Evolutionary conservation across 495 filamentous ascomycete genomes (phyloP), one percentile per base, ranked within the genome.

Genomic region (Penicillium cinerascens): DNA sequence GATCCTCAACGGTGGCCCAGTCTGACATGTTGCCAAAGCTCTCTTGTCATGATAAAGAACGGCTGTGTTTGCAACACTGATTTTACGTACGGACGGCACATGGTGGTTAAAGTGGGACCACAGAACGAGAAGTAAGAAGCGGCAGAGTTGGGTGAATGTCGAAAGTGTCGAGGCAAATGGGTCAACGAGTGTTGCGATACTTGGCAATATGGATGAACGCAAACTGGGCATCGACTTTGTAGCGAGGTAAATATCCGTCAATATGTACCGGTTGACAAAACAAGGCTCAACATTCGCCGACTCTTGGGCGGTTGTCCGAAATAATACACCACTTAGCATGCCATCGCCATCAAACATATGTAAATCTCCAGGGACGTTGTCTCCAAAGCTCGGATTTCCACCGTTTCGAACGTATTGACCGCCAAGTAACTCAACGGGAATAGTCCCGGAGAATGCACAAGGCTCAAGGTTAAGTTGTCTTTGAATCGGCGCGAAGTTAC

Each of bases 341-440:
- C 83, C 85, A 66, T 87, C 85, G 42, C 85, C 85, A 54, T 87
- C 85, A 52, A 88, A 87, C 82, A 83, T 86, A 54, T 88, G 83
- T 20, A 78, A 73, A 52, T 81, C 75, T 44, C 82, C 74, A 27
- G 68, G 67, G 20, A 77, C 56, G 48, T 81, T 73, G n/a, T 79
- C 66, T 46, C 84, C 81, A n/a, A 86, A 66, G 43, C 36, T 53
- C 7, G 85, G 82, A 59, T 87, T 87, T 37, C 78, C 78, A 46
- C 85, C 83, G 66, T 87, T 87, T n/a, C 85, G 76, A n/a, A 88
- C 76, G 55, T 87, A 88, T 60, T 87, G 74, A 1, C 84, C 83
- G 1, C 81, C 84, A 13, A 76, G 70, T 43, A 88, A 72, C 47
- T 85, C 82, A 8, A 65, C 45, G 6, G 84, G 85, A 39, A 87